A percentile compares a stretch with the other conserved stretches of the same genome.
These are phyloP conservation scores for Artemisia tridentata DNA, from an alignment of 129 eudicot genomes.

Conservation along the genomic window DNA sequence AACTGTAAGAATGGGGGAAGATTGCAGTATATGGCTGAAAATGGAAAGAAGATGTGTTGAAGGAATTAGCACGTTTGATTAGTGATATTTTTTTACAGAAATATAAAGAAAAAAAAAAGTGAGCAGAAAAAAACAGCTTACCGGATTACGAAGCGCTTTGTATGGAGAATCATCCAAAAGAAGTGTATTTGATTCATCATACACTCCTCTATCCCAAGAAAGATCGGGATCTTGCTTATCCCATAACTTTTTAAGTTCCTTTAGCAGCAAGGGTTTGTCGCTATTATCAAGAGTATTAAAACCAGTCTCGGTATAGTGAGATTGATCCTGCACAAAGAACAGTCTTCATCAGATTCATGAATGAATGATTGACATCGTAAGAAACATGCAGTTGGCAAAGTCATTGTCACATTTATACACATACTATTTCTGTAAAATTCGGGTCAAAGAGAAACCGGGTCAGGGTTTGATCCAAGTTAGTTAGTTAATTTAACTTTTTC, in stretches of 20 bases:
- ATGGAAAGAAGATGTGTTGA: slow-evolving; percentile 1
- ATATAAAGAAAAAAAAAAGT: not conserved
- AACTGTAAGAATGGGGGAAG: slow-evolving; percentile 37
- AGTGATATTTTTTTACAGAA: not conserved
- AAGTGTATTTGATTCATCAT: slow-evolving; percentile 66
- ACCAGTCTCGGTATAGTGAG: slow-evolving; percentile 67
- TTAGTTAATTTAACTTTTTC: too few relatives aligned
- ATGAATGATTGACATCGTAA: slow-evolving; percentile 2
- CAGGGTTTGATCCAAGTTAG: too few relatives aligned
- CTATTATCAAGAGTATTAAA: slow-evolving; percentile 57
- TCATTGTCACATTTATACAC: not conserved
- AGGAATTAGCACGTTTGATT: slow-evolving; percentile 13
- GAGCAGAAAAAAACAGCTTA: slow-evolving; percentile 26
- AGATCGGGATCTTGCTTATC: slow-evolving; percentile 59
- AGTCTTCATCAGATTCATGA: slow-evolving; percentile 14
- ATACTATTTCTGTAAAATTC: too few relatives aligned
- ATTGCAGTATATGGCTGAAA: slow-evolving; percentile 47
- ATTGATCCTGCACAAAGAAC: slow-evolving; percentile 63
- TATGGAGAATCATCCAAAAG: slow-evolving; percentile 78
- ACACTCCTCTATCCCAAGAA: slow-evolving; percentile 68
- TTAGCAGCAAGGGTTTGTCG: slow-evolving; percentile 58
- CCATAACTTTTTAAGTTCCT: slow-evolving; percentile 84
- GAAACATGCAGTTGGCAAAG: slow-evolving; percentile 5
- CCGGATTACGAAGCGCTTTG: slow-evolving; percentile 80
- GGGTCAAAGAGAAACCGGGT: too few relatives aligned